Conservation (phyloP, 768 basidiomycete species). For the Lentinus brumalis region DNA sequence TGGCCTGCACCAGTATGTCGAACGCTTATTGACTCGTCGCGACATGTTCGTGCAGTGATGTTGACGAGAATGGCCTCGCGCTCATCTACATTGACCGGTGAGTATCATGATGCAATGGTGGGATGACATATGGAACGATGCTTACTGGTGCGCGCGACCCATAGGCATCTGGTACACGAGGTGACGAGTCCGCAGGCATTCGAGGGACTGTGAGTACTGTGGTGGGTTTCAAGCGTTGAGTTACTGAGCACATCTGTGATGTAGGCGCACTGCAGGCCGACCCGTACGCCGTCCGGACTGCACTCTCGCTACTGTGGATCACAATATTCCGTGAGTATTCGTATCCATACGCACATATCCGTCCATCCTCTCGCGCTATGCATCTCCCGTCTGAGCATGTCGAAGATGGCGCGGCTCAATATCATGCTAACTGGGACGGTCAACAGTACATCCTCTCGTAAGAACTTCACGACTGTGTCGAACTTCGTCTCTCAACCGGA, state of each 20-base stretch:
- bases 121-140: not conserved
- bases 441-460: conserved; percentile 48
- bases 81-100: conserved; percentile 71
- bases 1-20: no score
- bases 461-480: conserved; percentile 49
- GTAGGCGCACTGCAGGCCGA: conserved; percentile 50
- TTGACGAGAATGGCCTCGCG: conserved; percentile 74
- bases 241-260: not conserved
- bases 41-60: conserved; percentile 46
- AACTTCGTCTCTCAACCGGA: conserved; percentile 60
- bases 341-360: not conserved
- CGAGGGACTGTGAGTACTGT: conserved; percentile 47
- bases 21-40: not conserved
- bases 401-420: not conserved
- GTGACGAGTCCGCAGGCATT: conserved; percentile 68
- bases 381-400: no score
- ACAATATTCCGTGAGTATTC: conserved; percentile 54
- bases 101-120: conserved; percentile 4
- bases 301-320: conserved; percentile 64
- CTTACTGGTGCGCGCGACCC: conserved; percentile 8
- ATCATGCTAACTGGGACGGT: not conserved
- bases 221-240: not conserved
- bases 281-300: conserved; percentile 65
- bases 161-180: conserved; percentile 61
- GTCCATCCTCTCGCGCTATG: no score